phyloP scores from a whole-genome alignment of 352 stramenopile species.

The Aphanomyces cochlioides region DNA sequence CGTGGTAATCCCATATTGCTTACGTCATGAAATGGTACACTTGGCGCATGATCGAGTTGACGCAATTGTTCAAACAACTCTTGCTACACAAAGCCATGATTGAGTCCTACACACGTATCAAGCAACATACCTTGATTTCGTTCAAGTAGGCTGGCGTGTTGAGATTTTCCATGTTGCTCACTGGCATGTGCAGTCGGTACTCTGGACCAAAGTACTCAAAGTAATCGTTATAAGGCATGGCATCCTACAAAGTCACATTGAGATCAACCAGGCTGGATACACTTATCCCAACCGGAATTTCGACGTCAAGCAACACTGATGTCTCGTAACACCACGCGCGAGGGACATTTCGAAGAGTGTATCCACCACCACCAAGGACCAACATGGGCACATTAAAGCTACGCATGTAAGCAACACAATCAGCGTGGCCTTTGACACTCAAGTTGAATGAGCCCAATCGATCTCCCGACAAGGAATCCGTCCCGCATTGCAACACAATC shows the following conservation, averaged over 20 bases:
- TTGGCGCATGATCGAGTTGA: constrained; percentile 94
- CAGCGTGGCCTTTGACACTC: constrained; percentile 94
- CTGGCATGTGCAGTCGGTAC: constrained; percentile 96
- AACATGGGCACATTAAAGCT: constrained; percentile 96
- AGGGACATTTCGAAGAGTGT: constrained; percentile 97
- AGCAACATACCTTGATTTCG: constrained; percentile 54
- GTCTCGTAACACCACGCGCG: constrained; percentile 94
- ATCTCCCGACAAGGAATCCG: constrained; percentile 97
- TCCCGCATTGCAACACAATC: constrained; percentile 97
- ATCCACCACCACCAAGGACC: constrained; percentile 95
- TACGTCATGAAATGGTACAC: constrained; percentile 93
- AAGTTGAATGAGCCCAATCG: constrained; percentile 98
- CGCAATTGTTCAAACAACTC: constrained; percentile 94
- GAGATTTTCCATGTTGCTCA: constrained; percentile 96
- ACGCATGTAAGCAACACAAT: constrained; percentile 96
- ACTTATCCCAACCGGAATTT: constrained; percentile 42
- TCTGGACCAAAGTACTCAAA: constrained; percentile 99
- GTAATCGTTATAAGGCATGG: constrained; percentile 99
- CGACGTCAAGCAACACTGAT: constrained; percentile 89
- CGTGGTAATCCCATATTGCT: not conserved
- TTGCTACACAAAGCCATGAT: constrained; percentile 27
- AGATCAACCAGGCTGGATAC: no score
- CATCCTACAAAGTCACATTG: constrained; percentile 48
- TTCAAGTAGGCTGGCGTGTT: constrained; percentile 93
- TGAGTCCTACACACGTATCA: constrained; percentile 1